Conservation (phyloP, 192 early-diverging fungal genomes). For the Chytriomyces hyalinus region DNA sequence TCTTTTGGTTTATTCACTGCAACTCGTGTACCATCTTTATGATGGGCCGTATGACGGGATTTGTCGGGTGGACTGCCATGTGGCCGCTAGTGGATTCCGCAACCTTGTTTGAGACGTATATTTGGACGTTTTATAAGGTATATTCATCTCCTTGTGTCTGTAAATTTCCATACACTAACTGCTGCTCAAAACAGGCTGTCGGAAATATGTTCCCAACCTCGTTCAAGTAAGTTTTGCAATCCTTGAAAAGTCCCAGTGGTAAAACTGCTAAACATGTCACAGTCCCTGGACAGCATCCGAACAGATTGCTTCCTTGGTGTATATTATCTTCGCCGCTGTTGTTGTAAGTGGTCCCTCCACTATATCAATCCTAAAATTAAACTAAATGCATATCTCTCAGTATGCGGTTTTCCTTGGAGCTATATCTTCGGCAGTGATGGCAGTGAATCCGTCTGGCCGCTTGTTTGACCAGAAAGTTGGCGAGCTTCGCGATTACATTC, state of each 20-base stretch:
- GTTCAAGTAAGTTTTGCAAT: constrained; percentile 4
- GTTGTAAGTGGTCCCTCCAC: background rate
- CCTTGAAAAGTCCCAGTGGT: background rate
- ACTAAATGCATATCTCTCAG: background rate
- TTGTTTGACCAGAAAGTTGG: constrained; percentile 42
- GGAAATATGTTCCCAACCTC: constrained; percentile 39
- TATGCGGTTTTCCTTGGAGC: constrained; percentile 32
- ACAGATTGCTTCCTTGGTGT: constrained; percentile 9
- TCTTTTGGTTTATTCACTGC: constrained; percentile 33
- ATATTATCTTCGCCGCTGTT: constrained; percentile 14
- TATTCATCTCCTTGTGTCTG: too few species aligned
- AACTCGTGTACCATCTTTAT: constrained; percentile 33
- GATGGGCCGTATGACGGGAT: constrained; percentile 13
- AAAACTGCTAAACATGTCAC: background rate
- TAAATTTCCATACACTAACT: too few species aligned
- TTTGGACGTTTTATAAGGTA: constrained; percentile 22
- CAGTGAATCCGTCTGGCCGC: constrained; percentile 29
- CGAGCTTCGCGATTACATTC: constrained; percentile 42
- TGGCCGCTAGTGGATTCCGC: background rate
- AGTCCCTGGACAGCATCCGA: constrained; percentile 27
- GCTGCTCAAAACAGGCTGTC: too few species aligned
- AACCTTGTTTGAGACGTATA: background rate
- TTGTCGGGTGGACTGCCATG: background rate
- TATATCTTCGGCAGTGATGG: constrained; percentile 23
- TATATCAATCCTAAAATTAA: background rate